Evolutionary conservation across 345 rosid genomes (phyloP), one percentile per base, ranked within the genome.

Genomic region (Triadica sebifera): DNA sequence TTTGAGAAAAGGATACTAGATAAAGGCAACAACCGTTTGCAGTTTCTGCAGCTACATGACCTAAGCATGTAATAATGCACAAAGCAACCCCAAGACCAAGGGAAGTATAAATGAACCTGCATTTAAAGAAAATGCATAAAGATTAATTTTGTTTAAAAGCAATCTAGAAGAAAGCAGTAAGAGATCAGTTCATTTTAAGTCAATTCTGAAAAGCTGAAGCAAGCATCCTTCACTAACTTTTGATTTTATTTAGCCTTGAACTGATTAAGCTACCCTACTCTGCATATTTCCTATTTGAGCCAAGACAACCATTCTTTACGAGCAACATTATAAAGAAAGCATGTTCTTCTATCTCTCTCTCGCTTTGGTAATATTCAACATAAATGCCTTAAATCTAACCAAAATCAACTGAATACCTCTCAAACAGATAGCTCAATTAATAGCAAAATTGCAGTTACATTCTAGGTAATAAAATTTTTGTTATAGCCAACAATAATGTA

Each of bases 11-110:
- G 84, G 79, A 81, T 93, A 95, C 97, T 67, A 89, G 71, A 84
- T 85, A 95, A 81, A 95, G 93, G 86, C 96, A 95, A 78, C 91
- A 91, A 64, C 93, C 91, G 74, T 89, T 87, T 22, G 85, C 89
- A 73, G 97, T 95, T 77, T 87, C 94, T 52, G 97, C 94, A 75
- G 93, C 96, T 77, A 90, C 81, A 79, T 95, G 99, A n/a, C 98
- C 98, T 12, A 82, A 78, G 79, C 93, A 88, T 75, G 97, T 86
- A 79, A 93, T 82, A 64, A 88, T 75, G 80, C 96, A 89, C 65
- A 95, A 80, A 81, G 78, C 38, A n/a, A 86, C 77, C 17, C 98
- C 97, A 46, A 86, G 84, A 59, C 91, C 89, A 78, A 95, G 90
- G 79, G 86, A 82, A 43, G 88, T 63, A 85, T 86, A 93, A 66